Percentiles rank a stretch among this genome's conserved stretches.
phyloP scores from a whole-genome alignment of 2,329 filamentous ascomycete genomes.

The Colletotrichum sp. region DNA sequence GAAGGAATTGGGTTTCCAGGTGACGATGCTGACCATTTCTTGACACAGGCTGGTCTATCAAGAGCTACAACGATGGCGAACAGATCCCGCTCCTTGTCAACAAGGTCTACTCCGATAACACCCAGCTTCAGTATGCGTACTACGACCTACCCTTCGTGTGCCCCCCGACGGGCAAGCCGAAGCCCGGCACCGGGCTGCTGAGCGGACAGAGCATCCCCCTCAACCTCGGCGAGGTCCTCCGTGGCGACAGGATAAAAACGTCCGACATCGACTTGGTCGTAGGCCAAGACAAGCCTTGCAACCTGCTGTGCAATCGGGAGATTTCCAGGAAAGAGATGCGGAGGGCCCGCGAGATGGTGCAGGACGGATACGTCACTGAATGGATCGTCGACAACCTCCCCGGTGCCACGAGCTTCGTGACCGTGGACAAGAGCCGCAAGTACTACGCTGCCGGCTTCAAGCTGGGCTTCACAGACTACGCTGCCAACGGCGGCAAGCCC shows the following conservation, averaged over 20 bases:
- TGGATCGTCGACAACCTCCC: slow-evolving; percentile 95
- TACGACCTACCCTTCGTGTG: slow-evolving; percentile 88
- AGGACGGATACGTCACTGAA: slow-evolving; percentile 83
- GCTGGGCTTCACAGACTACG: slow-evolving; percentile 76
- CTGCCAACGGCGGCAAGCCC: slow-evolving; percentile 60
- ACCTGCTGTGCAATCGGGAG: slow-evolving; percentile 72
- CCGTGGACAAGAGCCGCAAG: slow-evolving; percentile 80
- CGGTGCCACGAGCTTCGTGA: slow-evolving; percentile 87
- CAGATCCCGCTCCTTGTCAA: slow-evolving; percentile 86
- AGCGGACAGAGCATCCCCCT: slow-evolving; percentile 80
- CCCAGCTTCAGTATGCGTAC: slow-evolving; percentile 90
- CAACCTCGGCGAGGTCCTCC: slow-evolving; percentile 85
- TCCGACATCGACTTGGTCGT: slow-evolving; percentile 84
- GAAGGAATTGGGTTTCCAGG: not conserved
- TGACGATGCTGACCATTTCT: slow-evolving; percentile 12
- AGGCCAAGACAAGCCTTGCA: slow-evolving; percentile 75
- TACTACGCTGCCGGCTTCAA: slow-evolving; percentile 94
- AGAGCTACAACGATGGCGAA: slow-evolving; percentile 77
- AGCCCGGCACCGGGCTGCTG: slow-evolving; percentile 69
- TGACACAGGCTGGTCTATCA: slow-evolving; percentile 74
- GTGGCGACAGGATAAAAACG: slow-evolving; percentile 82
- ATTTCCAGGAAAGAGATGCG: slow-evolving; percentile 68
- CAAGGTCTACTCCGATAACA: slow-evolving; percentile 89
- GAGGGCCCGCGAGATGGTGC: slow-evolving; percentile 73
- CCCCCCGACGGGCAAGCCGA: slow-evolving; percentile 71